A percentile compares a stretch with the other conserved stretches of the same genome.
phyloP scores from a whole-genome alignment of 768 basidiomycete genomes.

The Amanita thiersii region DNA sequence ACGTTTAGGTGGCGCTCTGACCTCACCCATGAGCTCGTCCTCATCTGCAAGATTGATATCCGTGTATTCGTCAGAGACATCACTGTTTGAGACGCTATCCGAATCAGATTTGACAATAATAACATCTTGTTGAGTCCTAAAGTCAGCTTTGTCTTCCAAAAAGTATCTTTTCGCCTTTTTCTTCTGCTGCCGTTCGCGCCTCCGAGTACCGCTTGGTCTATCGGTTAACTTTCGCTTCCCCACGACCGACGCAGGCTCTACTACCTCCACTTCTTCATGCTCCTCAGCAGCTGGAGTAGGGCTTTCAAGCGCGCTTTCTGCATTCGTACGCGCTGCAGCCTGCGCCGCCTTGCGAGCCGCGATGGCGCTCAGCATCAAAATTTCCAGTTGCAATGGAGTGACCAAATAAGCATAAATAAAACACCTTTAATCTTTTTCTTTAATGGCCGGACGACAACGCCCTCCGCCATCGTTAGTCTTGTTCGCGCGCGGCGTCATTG shows the following conservation, averaged over 20 bases:
- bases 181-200: conserved; percentile 3
- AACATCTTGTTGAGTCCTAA: conserved; percentile 27
- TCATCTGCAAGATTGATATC: conserved; percentile 11
- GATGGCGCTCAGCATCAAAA: conserved; percentile 61
- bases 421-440: background rate
- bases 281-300: conserved; percentile 7
- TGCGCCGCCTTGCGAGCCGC: conserved; percentile 61
- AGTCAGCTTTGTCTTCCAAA: conserved; percentile 19
- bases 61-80: conserved; percentile 9
- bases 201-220: background rate
- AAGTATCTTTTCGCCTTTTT: conserved; percentile 27
- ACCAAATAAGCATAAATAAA: conserved; percentile 7
- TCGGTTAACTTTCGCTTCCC: background rate
- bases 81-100: conserved; percentile 22
- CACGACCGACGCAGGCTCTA: background rate
- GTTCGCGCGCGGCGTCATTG: conserved; percentile 82
- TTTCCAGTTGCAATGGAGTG: background rate
- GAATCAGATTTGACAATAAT: conserved; percentile 30
- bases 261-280: conserved; percentile 14
- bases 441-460: background rate
- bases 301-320: background rate
- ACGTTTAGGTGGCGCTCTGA: conserved; percentile 18
- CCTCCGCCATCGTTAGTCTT: conserved; percentile 39
- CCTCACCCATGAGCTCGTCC: conserved; percentile 2
- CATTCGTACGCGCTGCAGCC: conserved; percentile 15